Conservation (phyloP, 306 rosid genomes). For the Notholithocarpus densiflorus region DNA sequence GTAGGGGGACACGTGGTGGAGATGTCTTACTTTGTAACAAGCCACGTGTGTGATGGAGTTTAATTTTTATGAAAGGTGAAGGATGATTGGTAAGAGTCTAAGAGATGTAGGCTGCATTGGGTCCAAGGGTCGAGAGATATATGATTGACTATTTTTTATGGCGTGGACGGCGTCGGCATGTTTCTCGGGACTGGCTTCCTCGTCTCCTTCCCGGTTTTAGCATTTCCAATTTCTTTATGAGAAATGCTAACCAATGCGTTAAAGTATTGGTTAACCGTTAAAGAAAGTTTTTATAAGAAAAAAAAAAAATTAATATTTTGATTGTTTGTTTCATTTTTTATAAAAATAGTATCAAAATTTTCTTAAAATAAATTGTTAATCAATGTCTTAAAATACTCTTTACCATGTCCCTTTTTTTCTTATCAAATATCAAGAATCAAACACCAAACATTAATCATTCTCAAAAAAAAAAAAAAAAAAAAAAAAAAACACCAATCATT, state of each 20-base stretch:
- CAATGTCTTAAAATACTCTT: too few relatives aligned
- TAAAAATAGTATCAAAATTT: fast-evolving
- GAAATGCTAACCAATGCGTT: too few relatives aligned
- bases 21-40: background rate
- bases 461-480: too few relatives aligned
- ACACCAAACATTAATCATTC: background rate
- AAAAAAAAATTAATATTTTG: too few relatives aligned
- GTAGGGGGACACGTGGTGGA: conserved; percentile 16
- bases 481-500: background rate
- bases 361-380: fast-evolving
- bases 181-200: conserved; percentile 12
- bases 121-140: background rate
- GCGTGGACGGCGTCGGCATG: conserved; percentile 7
- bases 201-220: background rate
- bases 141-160: background rate
- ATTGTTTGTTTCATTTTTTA: fast-evolving
- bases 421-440: too few relatives aligned
- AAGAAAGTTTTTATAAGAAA: too few relatives aligned
- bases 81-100: conserved; percentile 9
- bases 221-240: background rate
- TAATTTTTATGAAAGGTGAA: background rate
- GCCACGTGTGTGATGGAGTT: background rate
- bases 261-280: fast-evolving
- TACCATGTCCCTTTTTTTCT: too few relatives aligned
- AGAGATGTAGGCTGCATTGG: background rate